Conservation (phyloP, 345 rosid species). For the Linum lewisii region DNA sequence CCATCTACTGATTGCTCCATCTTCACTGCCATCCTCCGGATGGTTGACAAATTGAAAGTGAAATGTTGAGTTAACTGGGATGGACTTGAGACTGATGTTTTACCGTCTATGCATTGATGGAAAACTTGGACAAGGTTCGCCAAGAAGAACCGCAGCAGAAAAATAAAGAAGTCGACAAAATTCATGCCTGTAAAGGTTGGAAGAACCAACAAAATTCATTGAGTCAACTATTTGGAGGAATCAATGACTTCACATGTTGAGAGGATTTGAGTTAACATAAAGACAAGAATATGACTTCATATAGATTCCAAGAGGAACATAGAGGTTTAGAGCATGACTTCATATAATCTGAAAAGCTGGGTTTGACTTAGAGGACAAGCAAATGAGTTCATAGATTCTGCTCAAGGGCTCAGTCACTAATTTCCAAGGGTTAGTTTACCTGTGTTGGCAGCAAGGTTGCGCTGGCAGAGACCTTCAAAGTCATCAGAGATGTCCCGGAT, state of each 20-base stretch:
- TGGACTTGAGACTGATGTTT: slow-evolving; percentile 19
- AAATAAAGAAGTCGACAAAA: slow-evolving; percentile 56
- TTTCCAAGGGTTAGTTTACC: slow-evolving; percentile 26
- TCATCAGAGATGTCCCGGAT: slow-evolving; percentile 79
- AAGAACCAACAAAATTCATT: not conserved
- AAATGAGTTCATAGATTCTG: not conserved
- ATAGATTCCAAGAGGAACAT: too few relatives aligned
- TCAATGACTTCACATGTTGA: too few relatives aligned
- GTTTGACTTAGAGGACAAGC: not conserved
- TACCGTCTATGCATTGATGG: slow-evolving; percentile 13
- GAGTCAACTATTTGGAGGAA: too few relatives aligned
- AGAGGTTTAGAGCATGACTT: too few relatives aligned
- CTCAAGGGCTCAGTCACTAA: not conserved
- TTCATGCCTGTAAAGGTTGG: slow-evolving; percentile 63
- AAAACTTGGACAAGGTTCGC: slow-evolving; percentile 41
- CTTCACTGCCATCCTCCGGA: slow-evolving; percentile 30
- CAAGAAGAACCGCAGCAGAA: slow-evolving; percentile 48
- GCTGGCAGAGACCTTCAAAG: slow-evolving; percentile 82
- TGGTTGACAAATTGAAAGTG: slow-evolving; percentile 38
- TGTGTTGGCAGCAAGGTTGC: slow-evolving; percentile 94
- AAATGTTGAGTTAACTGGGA: slow-evolving; percentile 32
- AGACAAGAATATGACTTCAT: too few relatives aligned
- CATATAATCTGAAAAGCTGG: not conserved
- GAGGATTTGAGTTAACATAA: too few relatives aligned
- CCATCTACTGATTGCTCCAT: slow-evolving; percentile 40